phyloP scores from a whole-genome alignment of 257 asterid genomes.

The Lantana camara region DNA sequence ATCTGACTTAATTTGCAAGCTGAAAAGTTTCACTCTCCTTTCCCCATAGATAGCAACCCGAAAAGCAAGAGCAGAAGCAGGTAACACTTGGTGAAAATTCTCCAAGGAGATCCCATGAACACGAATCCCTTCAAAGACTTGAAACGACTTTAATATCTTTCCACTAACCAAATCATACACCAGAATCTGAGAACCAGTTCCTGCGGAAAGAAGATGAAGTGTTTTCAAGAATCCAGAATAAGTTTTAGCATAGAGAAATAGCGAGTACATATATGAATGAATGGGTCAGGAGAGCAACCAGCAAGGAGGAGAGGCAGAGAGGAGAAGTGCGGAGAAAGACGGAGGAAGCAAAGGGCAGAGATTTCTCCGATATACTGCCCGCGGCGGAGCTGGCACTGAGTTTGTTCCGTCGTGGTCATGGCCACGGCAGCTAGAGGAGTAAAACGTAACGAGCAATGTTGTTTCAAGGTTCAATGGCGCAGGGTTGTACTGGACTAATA shows the following conservation, averaged over 20 bases:
- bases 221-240: neutral
- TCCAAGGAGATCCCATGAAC: conserved; percentile 80
- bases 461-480: neutral
- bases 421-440: conserved; percentile 23
- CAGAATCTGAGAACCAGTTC: conserved; percentile 85
- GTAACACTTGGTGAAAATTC: conserved; percentile 29
- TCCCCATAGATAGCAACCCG: conserved; percentile 76
- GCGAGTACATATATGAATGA: neutral
- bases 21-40: conserved; percentile 81
- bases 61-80: conserved; percentile 31
- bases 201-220: conserved; percentile 37
- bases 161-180: conserved; percentile 61
- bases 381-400: conserved; percentile 43
- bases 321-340: conserved; percentile 56
- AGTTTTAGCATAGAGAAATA: neutral
- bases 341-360: conserved; percentile 89
- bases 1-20: conserved; percentile 39
- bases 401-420: conserved; percentile 36
- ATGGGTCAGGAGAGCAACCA: conserved; percentile 33
- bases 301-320: conserved; percentile 77
- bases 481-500: neutral
- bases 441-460: neutral
- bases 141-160: conserved; percentile 48
- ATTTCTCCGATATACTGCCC: conserved; percentile 89
- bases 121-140: conserved; percentile 86